Conservation (phyloP, 352 stramenopile species). For the Lagenidium sp. region DNA sequence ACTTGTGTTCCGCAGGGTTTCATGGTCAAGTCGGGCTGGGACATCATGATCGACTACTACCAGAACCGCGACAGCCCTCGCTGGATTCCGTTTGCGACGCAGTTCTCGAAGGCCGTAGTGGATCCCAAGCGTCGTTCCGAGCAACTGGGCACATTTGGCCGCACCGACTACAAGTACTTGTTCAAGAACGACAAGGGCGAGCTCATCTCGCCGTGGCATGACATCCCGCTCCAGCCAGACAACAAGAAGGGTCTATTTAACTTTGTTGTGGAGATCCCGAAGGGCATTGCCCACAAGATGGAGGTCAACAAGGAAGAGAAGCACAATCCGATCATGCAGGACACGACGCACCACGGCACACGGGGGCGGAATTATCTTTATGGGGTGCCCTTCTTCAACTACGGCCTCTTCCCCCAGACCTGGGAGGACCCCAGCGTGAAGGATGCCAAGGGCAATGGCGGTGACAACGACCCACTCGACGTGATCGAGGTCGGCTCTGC, state of each 20-base stretch:
- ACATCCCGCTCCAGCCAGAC: slow-evolving; percentile 89
- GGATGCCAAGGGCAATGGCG: slow-evolving; percentile 82
- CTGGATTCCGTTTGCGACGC: slow-evolving; percentile 73
- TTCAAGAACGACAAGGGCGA: slow-evolving; percentile 63
- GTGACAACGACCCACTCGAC: slow-evolving; percentile 98
- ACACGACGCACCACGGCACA: slow-evolving; percentile 94
- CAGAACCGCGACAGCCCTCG: slow-evolving; percentile 89
- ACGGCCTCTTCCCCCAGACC: slow-evolving; percentile 97
- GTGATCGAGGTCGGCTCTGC: slow-evolving; percentile 96
- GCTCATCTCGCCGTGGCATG: slow-evolving; percentile 96
- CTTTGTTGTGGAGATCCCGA: slow-evolving; percentile 98
- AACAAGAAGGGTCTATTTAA: slow-evolving; percentile 76
- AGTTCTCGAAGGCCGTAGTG: slow-evolving; percentile 40
- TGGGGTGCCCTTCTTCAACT: slow-evolving; percentile 98
- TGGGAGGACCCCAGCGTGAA: slow-evolving; percentile 96
- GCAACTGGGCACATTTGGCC: slow-evolving; percentile 55
- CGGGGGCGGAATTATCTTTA: slow-evolving; percentile 96
- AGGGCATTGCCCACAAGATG: slow-evolving; percentile 97
- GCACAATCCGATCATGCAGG: slow-evolving; percentile 98
- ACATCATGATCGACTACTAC: slow-evolving; percentile 99
- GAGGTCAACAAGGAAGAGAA: slow-evolving; percentile 94
- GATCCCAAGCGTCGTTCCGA: slow-evolving; percentile 40
- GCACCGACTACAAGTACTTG: slow-evolving; percentile 64
- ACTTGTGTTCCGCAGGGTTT: slow-evolving; percentile 96
- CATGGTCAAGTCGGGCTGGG: slow-evolving; percentile 97